Conservation (phyloP, 805 yeast genomes). For the Yarrowia sp. region DNA sequence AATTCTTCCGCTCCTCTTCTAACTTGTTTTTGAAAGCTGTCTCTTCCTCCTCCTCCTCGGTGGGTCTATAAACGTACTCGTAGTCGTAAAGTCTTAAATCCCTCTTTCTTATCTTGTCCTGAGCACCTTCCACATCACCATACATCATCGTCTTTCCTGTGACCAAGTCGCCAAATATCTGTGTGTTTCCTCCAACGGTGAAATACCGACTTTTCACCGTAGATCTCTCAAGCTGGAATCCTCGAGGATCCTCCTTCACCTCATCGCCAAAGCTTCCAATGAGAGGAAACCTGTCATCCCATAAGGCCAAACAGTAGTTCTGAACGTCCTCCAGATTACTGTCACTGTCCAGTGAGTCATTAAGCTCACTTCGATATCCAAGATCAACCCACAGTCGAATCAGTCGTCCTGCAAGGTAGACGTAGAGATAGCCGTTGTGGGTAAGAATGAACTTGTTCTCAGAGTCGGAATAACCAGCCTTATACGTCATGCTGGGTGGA, state of each 20-base stretch:
- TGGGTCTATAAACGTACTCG: background rate
- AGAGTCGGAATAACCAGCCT: background rate
- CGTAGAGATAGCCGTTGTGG: background rate
- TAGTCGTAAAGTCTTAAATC: too few species aligned
- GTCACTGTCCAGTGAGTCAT: background rate
- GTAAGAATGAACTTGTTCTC: background rate
- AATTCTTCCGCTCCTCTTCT: background rate
- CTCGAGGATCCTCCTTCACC: background rate
- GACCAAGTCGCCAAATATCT: background rate
- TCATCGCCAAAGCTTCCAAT: background rate
- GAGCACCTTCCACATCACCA: too few species aligned
- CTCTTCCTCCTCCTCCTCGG: background rate
- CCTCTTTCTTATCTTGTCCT: too few species aligned
- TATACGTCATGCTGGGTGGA: background rate
- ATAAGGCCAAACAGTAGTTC: background rate
- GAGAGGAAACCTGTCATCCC: background rate
- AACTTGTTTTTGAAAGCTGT: background rate
- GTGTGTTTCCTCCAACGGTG: background rate
- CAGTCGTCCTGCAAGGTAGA: constrained; percentile 3
- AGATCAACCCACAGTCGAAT: constrained; percentile 6
- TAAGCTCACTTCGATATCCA: background rate
- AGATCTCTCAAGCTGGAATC: background rate
- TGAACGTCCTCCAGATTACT: background rate
- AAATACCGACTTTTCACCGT: background rate
- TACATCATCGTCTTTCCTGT: background rate